Base-by-base conservation (phyloP, 192 early-diverging fungal species). In the Lobosporangium transversale region DNA sequence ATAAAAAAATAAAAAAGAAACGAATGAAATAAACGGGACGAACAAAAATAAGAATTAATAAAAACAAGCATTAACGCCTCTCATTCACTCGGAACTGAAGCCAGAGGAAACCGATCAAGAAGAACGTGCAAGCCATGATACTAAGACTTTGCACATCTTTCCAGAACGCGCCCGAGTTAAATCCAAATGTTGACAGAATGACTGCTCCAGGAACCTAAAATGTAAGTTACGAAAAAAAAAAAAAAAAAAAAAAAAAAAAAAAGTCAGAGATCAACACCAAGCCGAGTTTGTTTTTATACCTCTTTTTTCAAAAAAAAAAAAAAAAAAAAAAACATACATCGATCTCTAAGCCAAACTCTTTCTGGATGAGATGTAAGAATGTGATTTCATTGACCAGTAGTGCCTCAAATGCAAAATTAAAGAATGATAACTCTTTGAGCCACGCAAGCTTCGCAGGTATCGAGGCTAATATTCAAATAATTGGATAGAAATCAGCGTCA, bases 361-460 rank as follows among this genome's bases (percentile, higher is more conserved):
- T 89, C 49, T 96, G 93, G 35, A 89, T 84, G 9, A 96, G 74
- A 52, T 89, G 90, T 35, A 95, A 79, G 42, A 92, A 87, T 1
- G 90, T 85, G 17, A 98, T 84, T 78, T 98, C 96, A 70, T 96
- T 98, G 32, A 95, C 94, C 26, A 95, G 79, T 30, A 98, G 61
- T 0, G 96, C 93, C 60, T 98, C 96, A 51, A 95, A 89, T 8
- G 92, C 96, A 74, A 90, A 87, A 54, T 98, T 95, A 73, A 95
- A 98, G 62, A 95, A 94, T 18, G 93, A 94, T 4, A 94, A 59
- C 11, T 87, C 63, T 62, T 93, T 86, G 6, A 93, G 57, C 89
- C 89, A 92, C 15, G 83, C 78, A 8, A 90, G 68, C 20, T 83
- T 78, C 9, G 85, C 80, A 3, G 92, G 88, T 33, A 94, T 91